Base-by-base conservation (phyloP, 2,329 filamentous ascomycete genomes). In the Xylariaceae sp. region DNA sequence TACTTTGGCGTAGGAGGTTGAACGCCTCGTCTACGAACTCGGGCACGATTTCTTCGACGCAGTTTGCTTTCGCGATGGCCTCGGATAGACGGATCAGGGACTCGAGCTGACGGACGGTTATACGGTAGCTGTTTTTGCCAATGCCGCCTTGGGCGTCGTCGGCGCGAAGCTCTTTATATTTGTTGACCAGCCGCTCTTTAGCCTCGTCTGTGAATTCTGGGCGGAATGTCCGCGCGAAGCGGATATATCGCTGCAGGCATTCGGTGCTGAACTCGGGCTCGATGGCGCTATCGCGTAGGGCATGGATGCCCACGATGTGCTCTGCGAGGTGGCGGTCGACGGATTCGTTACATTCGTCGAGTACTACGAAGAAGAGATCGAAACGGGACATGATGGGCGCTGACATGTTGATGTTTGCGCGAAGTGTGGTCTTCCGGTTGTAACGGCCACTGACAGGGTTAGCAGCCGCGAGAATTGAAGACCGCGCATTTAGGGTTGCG, bases 381-480 rank as follows among this genome's bases (percentile, higher is more conserved):
- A 99, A 99, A 78, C 94, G 89, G 48, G 90, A 96, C 94, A 99
- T 99, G 76, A 99, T 99, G 53, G 94, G 94, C 1, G 94, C 94
- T 22, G 88, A 93, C 89, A 99, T 97, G 75, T 97, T 97, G 73
- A 99, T 93, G 71, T 99, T 99, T 57, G 90, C 85, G 47, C 94
- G 84, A 6, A 99, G 81, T 0, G 94, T 96, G 0, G 89, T 87
- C 76, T 97, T 99, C 64, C 93, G 89, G 74, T 99, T 96, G 74
- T 99, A 96, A n/a, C 94, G 85, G 12, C 94, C 94, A 28, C 90
- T 90, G 5, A 99, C 90, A 0, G 94, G 94, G 71, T 99, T 99
- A 31, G 94, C 94, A 6, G 94, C 94, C 1, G 94, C 94, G 14
- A 99, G 86, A 64, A 99, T 97, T 43, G 88, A 94, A 1, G 94